Evolutionary conservation across 1,284 basidiomycete genomes (phyloP), one percentile per base, ranked within the genome.

Genomic region (Marasmius fiardii): DNA sequence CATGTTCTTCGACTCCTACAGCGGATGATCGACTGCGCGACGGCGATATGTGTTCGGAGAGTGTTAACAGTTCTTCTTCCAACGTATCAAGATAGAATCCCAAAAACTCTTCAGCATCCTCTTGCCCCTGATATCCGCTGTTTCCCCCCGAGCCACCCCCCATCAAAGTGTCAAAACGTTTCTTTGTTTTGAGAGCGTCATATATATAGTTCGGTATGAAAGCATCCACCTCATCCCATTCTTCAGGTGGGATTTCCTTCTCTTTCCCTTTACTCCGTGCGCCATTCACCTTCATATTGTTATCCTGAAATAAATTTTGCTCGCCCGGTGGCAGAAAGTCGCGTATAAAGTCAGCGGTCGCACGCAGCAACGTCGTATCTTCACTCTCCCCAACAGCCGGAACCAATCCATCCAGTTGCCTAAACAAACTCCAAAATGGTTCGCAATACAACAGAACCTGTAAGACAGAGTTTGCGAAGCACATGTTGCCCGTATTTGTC

Each of bases 31-130:
- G 52, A 2, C 61, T 58, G 5, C 65, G 59, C 11, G 66, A 56
- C 10, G 68, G 56, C 49, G 68, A 59, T 58, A 65, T 54, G 3
- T 48, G 59, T 20, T 70, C 69, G 23, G 59, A 39, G n/a, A 67
- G 59, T 51, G 64, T 78, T 3, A 93, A 73, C 14, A 98, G 72
- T 73, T 99, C 96, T 67, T 99, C 96, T 70, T 98, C 95, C 2
- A 99, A 76, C 0, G 94, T 93, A 68, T 98, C 95, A 44, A 98
- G 78, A 74, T 94, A 95, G 74, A 98, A 97, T 8, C 96, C 95
- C n/a, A 98, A 79, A 73, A 98, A 99, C 72, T 99, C 96, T 71
- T 99, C 95, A 0, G 96, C 96, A 60, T 60, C 96, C 72, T 99
- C 96, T 74, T 99, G 96, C 61, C 47, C 47, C 18, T 49, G 47